phyloP scores from a whole-genome alignment of 2,329 filamentous ascomycete species.

The Alternaria infectoria region DNA sequence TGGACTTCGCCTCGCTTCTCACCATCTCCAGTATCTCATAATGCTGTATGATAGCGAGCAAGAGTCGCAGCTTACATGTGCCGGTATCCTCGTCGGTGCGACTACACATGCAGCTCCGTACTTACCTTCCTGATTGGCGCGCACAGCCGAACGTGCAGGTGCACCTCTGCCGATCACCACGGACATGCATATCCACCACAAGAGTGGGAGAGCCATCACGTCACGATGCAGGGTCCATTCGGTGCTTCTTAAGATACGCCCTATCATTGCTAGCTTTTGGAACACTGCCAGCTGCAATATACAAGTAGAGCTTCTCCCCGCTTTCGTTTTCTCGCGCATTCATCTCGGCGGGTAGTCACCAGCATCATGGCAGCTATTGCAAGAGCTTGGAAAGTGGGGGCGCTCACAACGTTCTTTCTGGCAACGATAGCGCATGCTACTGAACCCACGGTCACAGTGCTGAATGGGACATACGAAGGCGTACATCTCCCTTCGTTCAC shows the following conservation, averaged over 20 bases:
- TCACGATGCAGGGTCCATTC: conserved; percentile 9
- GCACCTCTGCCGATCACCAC: conserved; percentile 11
- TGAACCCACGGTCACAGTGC: conserved; percentile 35
- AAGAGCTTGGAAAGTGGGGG: conserved; percentile 28
- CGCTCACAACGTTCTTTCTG: conserved; percentile 19
- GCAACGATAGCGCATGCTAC: conserved; percentile 17
- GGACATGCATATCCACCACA: neutral
- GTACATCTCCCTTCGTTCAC: conserved; percentile 42
- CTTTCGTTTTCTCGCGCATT: neutral
- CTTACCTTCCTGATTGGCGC: conserved; percentile 14
- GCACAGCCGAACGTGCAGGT: conserved; percentile 2
- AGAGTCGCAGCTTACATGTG: neutral
- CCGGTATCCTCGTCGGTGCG: neutral
- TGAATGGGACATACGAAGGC: conserved; percentile 47
- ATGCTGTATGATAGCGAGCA: neutral
- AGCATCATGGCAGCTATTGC: conserved; percentile 14
- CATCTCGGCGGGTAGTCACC: neutral
- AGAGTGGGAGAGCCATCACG: conserved; percentile 9
- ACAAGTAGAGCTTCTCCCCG: conserved; percentile 13
- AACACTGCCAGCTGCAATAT: conserved; percentile 14
- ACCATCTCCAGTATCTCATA: neutral
- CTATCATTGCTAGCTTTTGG: neutral
- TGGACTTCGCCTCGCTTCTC: neutral
- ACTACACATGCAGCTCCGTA: conserved; percentile 2
- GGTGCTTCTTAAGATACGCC: neutral